Conservation (phyloP, 495 filamentous ascomycete species). For the Aspergillus coremiiformis region DNA sequence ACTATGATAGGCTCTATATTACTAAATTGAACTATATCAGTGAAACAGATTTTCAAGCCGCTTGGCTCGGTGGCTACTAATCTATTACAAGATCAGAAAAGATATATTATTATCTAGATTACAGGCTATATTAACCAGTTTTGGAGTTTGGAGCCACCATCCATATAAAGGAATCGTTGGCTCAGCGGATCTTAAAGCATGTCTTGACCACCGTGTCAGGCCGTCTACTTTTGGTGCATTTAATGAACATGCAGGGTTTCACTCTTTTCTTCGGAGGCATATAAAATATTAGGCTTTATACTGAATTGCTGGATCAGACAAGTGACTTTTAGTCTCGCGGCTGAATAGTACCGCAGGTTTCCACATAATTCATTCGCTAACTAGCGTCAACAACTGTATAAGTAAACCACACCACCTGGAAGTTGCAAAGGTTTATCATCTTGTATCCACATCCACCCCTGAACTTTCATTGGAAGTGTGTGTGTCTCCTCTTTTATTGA, state of each 20-base stretch:
- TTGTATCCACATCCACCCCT: neutral
- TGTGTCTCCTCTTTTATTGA: neutral
- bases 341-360: no score
- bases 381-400: neutral
- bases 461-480: neutral
- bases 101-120: slow-evolving; percentile 5
- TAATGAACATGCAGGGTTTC: slow-evolving; percentile 7
- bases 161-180: slow-evolving; percentile 5
- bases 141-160: slow-evolving; percentile 7
- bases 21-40: slow-evolving; percentile 5
- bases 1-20: slow-evolving; percentile 2
- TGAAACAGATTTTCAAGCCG: slow-evolving; percentile 2
- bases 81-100: slow-evolving; percentile 10
- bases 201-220: slow-evolving; percentile 8
- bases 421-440: slow-evolving; percentile 1
- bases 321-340: no score
- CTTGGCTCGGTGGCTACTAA: slow-evolving; percentile 3
- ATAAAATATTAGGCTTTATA: no score
- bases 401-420: no score
- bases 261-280: slow-evolving; percentile 11
- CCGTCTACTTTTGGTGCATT: slow-evolving; percentile 7
- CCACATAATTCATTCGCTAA: slow-evolving; percentile 3
- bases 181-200: slow-evolving; percentile 2
- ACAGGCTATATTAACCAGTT: slow-evolving; percentile 7
- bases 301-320: no score